These are phyloP conservation scores for Phalaenopsis equestris DNA, from an alignment of 106 monocot species.

Conservation along the genomic window DNA sequence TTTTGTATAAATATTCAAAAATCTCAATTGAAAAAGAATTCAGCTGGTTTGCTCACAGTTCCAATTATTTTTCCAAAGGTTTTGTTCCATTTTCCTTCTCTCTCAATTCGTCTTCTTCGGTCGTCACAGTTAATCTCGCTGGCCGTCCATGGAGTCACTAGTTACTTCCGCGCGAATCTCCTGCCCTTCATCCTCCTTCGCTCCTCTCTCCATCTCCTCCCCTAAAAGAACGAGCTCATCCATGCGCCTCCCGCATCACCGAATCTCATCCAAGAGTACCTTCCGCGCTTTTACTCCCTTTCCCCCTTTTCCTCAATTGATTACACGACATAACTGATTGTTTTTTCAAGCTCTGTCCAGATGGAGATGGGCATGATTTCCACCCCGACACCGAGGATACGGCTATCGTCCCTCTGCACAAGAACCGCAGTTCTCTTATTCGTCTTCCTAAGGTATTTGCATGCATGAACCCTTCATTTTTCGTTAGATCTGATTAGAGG, in stretches of 20 bases:
- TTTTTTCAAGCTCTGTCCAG: constrained; percentile 12
- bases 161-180: constrained; percentile 27
- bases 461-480: not conserved
- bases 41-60: too few relatives aligned
- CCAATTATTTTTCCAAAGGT: too few relatives aligned
- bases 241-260: constrained; percentile 20
- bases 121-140: too few relatives aligned
- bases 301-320: not conserved
- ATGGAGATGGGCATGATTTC: constrained; percentile 39
- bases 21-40: too few relatives aligned
- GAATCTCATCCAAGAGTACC: constrained; percentile 41
- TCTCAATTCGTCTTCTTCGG: not conserved
- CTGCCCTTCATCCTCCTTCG: constrained; percentile 10
- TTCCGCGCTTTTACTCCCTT: not conserved
- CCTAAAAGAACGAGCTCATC: constrained; percentile 16
- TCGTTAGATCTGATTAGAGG: not conserved
- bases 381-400: constrained; percentile 21
- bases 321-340: not conserved
- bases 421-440: constrained; percentile 29
- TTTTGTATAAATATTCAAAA: too few relatives aligned
- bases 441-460: constrained; percentile 48
- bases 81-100: too few relatives aligned
- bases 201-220: constrained; percentile 36
- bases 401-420: constrained; percentile 26
- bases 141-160: constrained; percentile 42